Evolutionary conservation across 805 yeast species (phyloP).

Genomic region (Cyberlindnera petersonii): DNA sequence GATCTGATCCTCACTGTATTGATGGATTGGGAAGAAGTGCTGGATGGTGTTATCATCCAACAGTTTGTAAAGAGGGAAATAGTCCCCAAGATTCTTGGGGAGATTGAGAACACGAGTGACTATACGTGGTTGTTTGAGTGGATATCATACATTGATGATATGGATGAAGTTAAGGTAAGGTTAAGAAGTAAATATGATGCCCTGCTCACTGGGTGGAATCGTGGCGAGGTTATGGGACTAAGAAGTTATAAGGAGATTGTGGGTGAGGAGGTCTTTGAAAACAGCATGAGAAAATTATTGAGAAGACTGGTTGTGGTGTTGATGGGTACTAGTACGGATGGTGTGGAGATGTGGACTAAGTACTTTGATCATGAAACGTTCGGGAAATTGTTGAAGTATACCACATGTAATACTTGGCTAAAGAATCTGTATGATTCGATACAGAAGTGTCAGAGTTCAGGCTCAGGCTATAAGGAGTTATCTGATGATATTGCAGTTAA

Average conservation of each 20-base stretch:
- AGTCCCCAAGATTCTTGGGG: slow-evolving; percentile 34
- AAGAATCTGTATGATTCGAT: slow-evolving; percentile 14
- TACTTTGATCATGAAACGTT: slow-evolving; percentile 19
- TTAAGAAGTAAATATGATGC: slow-evolving; percentile 25
- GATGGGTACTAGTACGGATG: slow-evolving; percentile 13
- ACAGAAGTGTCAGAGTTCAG: not conserved
- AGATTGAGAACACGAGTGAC: slow-evolving; percentile 35
- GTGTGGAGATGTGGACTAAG: slow-evolving; percentile 26
- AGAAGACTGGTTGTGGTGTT: slow-evolving; percentile 21
- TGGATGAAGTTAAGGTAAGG: slow-evolving; percentile 18
- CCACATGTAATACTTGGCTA: slow-evolving; percentile 33
- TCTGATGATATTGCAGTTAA: not conserved
- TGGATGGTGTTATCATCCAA: slow-evolving; percentile 30
- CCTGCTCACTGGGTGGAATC: slow-evolving; percentile 21
- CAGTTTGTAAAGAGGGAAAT: slow-evolving; percentile 32
- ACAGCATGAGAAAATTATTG: slow-evolving; percentile 20
- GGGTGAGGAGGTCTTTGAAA: slow-evolving; percentile 24
- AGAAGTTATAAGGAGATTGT: slow-evolving; percentile 33
- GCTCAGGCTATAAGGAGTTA: not conserved
- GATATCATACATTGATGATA: slow-evolving; percentile 29
- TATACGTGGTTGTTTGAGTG: slow-evolving; percentile 37
- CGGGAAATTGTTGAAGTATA: slow-evolving; percentile 29
- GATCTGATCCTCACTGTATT: slow-evolving; percentile 36
- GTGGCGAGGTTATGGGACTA: slow-evolving; percentile 20
- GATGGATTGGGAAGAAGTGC: slow-evolving; percentile 38